Base-by-base conservation (phyloP, 176 grass and related monocot genomes). In the Pharus latifolius region DNA sequence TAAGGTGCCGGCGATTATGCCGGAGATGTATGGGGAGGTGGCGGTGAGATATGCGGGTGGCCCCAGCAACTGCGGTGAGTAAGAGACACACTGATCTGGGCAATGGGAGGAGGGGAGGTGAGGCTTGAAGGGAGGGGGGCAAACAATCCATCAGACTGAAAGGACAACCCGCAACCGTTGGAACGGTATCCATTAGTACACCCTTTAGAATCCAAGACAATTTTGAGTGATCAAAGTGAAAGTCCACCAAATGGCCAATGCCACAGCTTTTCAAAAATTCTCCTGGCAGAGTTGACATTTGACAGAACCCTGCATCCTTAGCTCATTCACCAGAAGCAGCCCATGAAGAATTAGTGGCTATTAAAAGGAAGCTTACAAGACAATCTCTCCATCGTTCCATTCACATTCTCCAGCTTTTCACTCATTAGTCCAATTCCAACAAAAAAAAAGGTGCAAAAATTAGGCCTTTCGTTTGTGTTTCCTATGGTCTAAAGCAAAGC, bases 191-290 rank as follows among this genome's bases (percentile, higher is more conserved):
- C n/a, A n/a, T n/a, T n/a, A n/a, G n/a, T n/a, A n/a, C n/a, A n/a
- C n/a, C n/a, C n/a, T n/a, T n/a, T n/a, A n/a, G n/a, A n/a, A n/a
- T n/a, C n/a, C n/a, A n/a, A n/a, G n/a, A n/a, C n/a, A n/a, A n/a
- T n/a, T n/a, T n/a, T n/a, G n/a, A n/a, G n/a, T n/a, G 37, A 29
- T 10, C 33, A 75, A 79, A 69, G 85, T 63, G 37, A 50, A 28
- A 1, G 47, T 16, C 4, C 20, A 5, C 5, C 9, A 44, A 59
- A 4, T n/a, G n/a, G n/a, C 9, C 33, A 50, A 31, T 25, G 41
- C 59, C 70, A 24, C 30, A 56, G 6, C 40, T 80, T 80, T 83
- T 52, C 81, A 80, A 53, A 76, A 14, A 54, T 66, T 76, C 32
- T 66, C 81, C 1, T 23, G 50, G 26, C 43, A 33, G 46, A 76